A percentile compares a stretch with the other conserved stretches of the same genome.
Evolutionary conservation across 495 filamentous ascomycete genomes (phyloP).

Genomic region (Penicillium samsonianum): DNA sequence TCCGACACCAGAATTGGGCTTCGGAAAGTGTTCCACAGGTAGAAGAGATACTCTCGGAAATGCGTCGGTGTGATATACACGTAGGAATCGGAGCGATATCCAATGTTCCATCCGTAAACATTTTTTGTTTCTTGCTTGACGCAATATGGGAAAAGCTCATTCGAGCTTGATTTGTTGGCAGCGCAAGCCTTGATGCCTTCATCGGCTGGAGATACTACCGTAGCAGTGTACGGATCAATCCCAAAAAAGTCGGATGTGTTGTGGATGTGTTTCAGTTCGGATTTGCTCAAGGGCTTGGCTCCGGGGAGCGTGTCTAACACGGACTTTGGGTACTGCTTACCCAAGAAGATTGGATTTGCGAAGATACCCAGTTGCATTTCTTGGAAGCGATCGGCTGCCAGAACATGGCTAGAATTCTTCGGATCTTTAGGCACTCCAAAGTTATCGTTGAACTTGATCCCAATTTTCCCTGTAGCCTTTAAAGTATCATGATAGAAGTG

Average conservation of each 20-base stretch:
- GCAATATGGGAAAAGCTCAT: constrained; percentile 41
- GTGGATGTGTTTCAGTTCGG: constrained; percentile 35
- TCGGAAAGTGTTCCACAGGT: constrained; percentile 48
- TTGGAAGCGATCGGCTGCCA: constrained; percentile 41
- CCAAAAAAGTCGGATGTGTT: constrained; percentile 47
- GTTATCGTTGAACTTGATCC: constrained; percentile 46
- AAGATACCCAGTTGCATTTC: constrained; percentile 44
- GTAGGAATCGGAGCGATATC: constrained; percentile 41
- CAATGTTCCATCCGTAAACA: constrained; percentile 44
- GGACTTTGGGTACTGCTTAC: constrained; percentile 41
- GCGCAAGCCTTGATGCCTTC: constrained; percentile 39
- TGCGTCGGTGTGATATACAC: constrained; percentile 45
- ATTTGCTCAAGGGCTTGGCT: constrained; percentile 32
- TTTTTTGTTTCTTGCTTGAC: constrained; percentile 39
- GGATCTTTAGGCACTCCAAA: constrained; percentile 43
- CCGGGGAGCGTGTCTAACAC: constrained; percentile 31
- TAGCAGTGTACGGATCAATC: constrained; percentile 50
- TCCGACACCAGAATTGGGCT: constrained; percentile 40
- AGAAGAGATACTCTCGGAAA: constrained; percentile 43
- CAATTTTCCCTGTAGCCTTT: constrained; percentile 40
- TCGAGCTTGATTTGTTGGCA: constrained; percentile 26
- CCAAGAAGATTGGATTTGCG: constrained; percentile 43
- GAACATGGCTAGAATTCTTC: constrained; percentile 34
- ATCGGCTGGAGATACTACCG: constrained; percentile 38
- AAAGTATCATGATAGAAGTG: constrained; percentile 45